Evolutionary conservation across 2,329 filamentous ascomycete genomes (phyloP).

Genomic region (Zymoseptoria passerinii): DNA sequence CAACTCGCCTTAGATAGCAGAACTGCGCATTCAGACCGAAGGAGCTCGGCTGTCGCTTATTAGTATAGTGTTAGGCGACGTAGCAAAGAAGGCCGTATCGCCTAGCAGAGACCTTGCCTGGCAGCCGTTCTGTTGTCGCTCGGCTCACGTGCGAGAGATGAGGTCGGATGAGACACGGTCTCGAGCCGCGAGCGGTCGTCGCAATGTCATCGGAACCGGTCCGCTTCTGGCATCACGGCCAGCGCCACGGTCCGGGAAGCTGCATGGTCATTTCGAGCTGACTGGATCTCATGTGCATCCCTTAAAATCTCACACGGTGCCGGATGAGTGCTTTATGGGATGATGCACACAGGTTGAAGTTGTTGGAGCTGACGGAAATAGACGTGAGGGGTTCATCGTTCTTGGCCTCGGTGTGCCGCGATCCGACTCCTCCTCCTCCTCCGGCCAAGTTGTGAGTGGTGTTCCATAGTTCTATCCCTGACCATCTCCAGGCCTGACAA

Average conservation of each 20-base stretch:
- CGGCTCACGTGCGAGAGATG: background rate
- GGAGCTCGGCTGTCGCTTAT: background rate
- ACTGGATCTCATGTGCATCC: background rate
- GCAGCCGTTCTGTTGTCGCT: background rate
- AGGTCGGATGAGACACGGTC: background rate
- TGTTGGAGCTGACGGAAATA: background rate
- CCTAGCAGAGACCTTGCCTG: background rate
- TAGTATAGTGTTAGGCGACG: background rate
- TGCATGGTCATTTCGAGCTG: background rate
- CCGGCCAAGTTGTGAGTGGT: background rate
- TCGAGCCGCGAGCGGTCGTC: background rate
- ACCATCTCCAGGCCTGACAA: background rate
- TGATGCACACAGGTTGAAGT: background rate
- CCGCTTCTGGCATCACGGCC: background rate
- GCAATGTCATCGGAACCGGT: background rate
- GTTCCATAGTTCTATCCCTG: background rate
- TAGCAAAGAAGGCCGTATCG: too few species aligned
- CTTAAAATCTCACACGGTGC: too few species aligned
- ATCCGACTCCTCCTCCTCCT: background rate
- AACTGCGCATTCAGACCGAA: background rate
- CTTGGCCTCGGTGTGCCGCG: background rate
- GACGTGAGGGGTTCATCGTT: background rate
- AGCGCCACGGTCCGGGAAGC: background rate
- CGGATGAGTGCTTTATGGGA: too few species aligned
- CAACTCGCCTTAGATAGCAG: background rate